These are phyloP conservation scores for Epichloe sylvatica DNA, from an alignment of 2,329 filamentous ascomycete species.

Conservation along the genomic window DNA sequence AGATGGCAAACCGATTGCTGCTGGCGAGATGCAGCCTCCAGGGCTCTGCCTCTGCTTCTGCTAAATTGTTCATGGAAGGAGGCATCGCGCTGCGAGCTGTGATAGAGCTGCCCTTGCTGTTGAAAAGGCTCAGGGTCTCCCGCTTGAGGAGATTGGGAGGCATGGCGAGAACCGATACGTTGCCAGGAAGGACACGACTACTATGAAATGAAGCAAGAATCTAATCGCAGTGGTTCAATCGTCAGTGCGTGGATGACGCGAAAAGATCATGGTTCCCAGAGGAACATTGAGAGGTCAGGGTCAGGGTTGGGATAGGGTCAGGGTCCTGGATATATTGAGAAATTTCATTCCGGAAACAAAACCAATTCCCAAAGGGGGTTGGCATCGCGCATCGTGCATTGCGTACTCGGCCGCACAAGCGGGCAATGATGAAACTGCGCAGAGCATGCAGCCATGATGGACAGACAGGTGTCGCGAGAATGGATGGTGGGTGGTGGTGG, in stretches of 20 bases:
- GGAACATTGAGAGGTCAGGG: neutral
- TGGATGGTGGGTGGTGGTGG: neutral
- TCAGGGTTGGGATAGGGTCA: neutral
- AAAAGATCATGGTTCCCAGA: neutral
- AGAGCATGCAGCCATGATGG: neutral
- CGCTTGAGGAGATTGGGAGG: slow-evolving; percentile 5
- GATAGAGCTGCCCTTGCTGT: slow-evolving; percentile 1
- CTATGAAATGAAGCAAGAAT: slow-evolving; percentile 8
- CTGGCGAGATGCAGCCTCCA: slow-evolving; percentile 6
- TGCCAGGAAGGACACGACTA: neutral
- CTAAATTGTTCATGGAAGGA: neutral
- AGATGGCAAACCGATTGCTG: slow-evolving; percentile 4
- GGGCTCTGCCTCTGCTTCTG: slow-evolving; percentile 5
- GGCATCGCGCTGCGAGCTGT: slow-evolving; percentile 7
- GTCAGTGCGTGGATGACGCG: slow-evolving; percentile 1
- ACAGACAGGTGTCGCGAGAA: neutral
- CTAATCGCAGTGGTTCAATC: neutral
- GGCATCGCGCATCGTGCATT: neutral
- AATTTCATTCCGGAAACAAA: neutral
- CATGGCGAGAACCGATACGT: slow-evolving; percentile 2
- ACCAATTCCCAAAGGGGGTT: neutral
- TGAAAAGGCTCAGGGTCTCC: neutral
- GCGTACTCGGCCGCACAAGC: too few relatives aligned
- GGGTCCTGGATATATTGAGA: neutral
- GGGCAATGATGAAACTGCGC: too few relatives aligned